Conservation (phyloP, 208 protist species). For the Acanthamoeba culbertsoni region DNA sequence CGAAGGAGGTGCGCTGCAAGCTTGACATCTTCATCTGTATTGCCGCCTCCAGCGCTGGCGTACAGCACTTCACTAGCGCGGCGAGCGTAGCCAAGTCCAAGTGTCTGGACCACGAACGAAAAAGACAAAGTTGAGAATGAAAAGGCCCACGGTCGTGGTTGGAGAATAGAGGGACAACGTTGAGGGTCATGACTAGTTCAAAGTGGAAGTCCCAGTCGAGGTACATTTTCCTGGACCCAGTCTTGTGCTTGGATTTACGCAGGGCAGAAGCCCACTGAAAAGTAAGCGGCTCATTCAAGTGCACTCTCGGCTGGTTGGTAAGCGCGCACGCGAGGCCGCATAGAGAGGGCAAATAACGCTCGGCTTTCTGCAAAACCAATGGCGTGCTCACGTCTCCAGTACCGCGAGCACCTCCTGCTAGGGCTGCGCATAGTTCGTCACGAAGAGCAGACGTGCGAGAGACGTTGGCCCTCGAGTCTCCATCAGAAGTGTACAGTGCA, state of each 20-base stretch:
- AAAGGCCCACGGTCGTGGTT: too few species aligned
- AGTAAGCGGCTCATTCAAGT: not conserved
- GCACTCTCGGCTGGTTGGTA: slow-evolving; percentile 11
- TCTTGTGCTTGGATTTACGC: not conserved
- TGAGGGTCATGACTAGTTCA: slow-evolving; percentile 6
- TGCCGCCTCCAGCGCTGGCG: not conserved
- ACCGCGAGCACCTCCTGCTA: not conserved
- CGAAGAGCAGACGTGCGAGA: not conserved
- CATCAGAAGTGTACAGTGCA: not conserved
- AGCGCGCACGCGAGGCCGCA: not conserved
- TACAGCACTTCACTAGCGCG: not conserved
- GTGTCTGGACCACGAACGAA: not conserved
- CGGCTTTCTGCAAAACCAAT: not conserved
- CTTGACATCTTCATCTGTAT: not conserved
- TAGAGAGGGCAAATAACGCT: not conserved
- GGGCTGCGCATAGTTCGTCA: not conserved
- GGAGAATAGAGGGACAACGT: too few species aligned
- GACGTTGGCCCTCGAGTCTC: not conserved
- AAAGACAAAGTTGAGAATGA: too few species aligned
- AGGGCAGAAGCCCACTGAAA: not conserved
- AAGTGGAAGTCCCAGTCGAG: not conserved
- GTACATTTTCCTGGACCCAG: not conserved
- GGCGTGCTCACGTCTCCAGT: not conserved
- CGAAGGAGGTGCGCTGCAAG: not conserved
- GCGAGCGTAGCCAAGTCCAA: not conserved